Conservation (phyloP, 2,329 filamentous ascomycete species). For the Grosmannia serpens region DNA sequence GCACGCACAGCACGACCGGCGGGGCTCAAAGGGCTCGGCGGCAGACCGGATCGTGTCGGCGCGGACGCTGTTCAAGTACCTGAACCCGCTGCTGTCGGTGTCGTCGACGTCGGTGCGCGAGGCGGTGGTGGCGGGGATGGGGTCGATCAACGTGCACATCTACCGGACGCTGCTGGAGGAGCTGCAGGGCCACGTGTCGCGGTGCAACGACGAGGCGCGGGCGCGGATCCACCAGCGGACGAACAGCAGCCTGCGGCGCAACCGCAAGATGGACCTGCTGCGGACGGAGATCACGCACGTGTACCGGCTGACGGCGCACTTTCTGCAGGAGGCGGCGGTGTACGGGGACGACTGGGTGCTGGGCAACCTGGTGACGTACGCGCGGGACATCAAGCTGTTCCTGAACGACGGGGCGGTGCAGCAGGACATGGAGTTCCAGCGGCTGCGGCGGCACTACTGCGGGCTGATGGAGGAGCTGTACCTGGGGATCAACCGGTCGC, state of each 20-base stretch:
- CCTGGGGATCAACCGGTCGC: slow-evolving; percentile 75
- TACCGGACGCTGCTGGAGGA: slow-evolving; percentile 87
- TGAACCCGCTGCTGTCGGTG: slow-evolving; percentile 77
- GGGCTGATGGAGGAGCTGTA: slow-evolving; percentile 88
- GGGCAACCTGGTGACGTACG: slow-evolving; percentile 76
- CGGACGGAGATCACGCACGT: slow-evolving; percentile 94
- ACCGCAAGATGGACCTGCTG: slow-evolving; percentile 72
- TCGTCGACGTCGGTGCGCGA: slow-evolving; percentile 73
- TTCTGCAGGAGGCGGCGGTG: slow-evolving; percentile 66
- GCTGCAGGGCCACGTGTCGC: slow-evolving; percentile 72
- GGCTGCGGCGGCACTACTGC: slow-evolving; percentile 84
- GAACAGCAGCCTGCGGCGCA: slow-evolving; percentile 70
- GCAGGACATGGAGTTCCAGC: slow-evolving; percentile 89
- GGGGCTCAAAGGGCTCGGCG: not conserved
- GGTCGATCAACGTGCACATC: slow-evolving; percentile 88
- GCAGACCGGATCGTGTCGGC: slow-evolving; percentile 78
- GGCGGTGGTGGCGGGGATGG: slow-evolving; percentile 82
- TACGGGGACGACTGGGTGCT: slow-evolving; percentile 85
- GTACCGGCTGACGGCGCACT: slow-evolving; percentile 86
- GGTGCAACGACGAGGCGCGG: slow-evolving; percentile 81
- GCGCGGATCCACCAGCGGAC: slow-evolving; percentile 77
- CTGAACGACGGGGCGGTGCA: slow-evolving; percentile 92
- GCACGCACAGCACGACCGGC: not conserved
- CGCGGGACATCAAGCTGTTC: slow-evolving; percentile 86
- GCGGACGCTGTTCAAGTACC: slow-evolving; percentile 76